phyloP scores from a whole-genome alignment of 1,284 basidiomycete species.

The Irpex sp. region DNA sequence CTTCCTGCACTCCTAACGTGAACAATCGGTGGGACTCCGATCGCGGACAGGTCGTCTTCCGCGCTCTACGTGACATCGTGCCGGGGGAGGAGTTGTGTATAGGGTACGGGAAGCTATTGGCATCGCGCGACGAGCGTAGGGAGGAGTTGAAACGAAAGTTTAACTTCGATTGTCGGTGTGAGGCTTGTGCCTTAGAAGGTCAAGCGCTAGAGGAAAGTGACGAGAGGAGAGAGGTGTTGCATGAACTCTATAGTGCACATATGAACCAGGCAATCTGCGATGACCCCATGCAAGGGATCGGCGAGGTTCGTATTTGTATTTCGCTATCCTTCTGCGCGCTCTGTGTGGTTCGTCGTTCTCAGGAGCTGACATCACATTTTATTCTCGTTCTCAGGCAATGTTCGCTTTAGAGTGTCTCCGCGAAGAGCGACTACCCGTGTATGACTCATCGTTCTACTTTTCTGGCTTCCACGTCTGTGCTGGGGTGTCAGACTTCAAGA shows the following conservation, averaged over 20 bases:
- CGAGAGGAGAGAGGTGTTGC: conserved; percentile 7
- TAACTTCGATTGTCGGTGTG: conserved; percentile 52
- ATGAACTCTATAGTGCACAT: conserved; percentile 10
- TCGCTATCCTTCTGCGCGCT: background rate
- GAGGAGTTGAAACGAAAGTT: conserved; percentile 40
- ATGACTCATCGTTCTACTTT: conserved; percentile 13
- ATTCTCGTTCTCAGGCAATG: background rate
- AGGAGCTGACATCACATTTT: background rate
- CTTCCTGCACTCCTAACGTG: conserved; percentile 17
- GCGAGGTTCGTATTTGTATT: conserved; percentile 8
- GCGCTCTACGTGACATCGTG: conserved; percentile 30
- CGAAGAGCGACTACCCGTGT: conserved; percentile 15
- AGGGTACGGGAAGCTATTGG: conserved; percentile 45
- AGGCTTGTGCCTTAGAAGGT: conserved; percentile 28
- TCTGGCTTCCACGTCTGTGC: conserved; percentile 17
- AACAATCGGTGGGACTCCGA: conserved; percentile 15
- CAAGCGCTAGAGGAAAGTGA: conserved; percentile 13
- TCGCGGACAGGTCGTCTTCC: conserved; percentile 8
- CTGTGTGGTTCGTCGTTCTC: background rate
- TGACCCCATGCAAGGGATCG: conserved; percentile 11
- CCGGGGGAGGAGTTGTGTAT: conserved; percentile 54
- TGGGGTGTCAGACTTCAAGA: conserved; percentile 9
- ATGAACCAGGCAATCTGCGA: background rate
- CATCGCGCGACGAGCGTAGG: conserved; percentile 32
- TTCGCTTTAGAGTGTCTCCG: conserved; percentile 13